Conservation (phyloP, 1,284 basidiomycete genomes). For the Rhodotorula sp. region DNA sequence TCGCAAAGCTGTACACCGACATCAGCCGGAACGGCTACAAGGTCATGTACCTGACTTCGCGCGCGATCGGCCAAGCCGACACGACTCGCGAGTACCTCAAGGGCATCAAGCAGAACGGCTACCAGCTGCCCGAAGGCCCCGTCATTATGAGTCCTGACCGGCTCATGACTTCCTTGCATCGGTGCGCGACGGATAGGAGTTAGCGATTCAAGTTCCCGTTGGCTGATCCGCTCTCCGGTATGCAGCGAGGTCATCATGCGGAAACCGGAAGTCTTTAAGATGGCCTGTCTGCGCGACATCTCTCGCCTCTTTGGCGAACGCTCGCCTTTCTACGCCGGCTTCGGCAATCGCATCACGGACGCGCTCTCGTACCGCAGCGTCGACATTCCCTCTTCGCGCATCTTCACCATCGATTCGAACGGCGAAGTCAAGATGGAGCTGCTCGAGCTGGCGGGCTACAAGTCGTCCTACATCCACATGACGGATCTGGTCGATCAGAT, state of each 20-base stretch:
- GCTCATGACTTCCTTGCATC: constrained; percentile 88
- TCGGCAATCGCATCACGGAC: constrained; percentile 98
- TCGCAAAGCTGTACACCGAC: constrained; percentile 97
- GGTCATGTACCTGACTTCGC: constrained; percentile 95
- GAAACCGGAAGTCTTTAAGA: constrained; percentile 99
- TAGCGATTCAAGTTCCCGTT: no score
- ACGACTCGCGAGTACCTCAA: constrained; percentile 93
- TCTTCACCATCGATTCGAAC: constrained; percentile 95
- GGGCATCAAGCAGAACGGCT: constrained; percentile 92
- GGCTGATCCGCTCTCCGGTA: background rate
- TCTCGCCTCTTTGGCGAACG: constrained; percentile 77
- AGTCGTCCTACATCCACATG: constrained; percentile 95
- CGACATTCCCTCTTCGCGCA: constrained; percentile 87
- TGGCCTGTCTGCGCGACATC: constrained; percentile 97
- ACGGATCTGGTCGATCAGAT: constrained; percentile 98
- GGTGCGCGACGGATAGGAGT: constrained; percentile 57
- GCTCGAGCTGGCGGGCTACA: constrained; percentile 91
- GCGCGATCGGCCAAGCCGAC: constrained; percentile 97
- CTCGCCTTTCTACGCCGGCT: constrained; percentile 89
- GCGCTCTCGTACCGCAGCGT: constrained; percentile 95
- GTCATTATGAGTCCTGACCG: constrained; percentile 99
- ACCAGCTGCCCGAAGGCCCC: constrained; percentile 92
- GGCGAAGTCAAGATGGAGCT: constrained; percentile 98
- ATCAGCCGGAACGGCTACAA: constrained; percentile 94
- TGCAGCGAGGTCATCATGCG: constrained; percentile 95